phyloP scores from a whole-genome alignment of 1,284 basidiomycete genomes.

The Calocybe gambosa region DNA sequence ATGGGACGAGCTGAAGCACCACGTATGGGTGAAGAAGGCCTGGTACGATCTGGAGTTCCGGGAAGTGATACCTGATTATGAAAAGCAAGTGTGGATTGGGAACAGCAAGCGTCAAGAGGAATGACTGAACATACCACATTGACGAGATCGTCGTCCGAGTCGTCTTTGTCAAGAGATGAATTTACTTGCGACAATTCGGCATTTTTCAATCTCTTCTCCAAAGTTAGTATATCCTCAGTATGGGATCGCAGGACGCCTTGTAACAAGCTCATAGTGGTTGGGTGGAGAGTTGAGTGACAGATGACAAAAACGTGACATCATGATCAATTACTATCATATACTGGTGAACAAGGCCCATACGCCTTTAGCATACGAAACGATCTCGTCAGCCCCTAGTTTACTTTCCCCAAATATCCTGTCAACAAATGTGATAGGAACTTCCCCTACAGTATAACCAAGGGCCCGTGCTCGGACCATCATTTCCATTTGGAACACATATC shows the following conservation, averaged over 20 bases:
- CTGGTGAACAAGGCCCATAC: constrained; percentile 76
- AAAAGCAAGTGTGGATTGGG: constrained; percentile 6
- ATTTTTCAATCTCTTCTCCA: constrained; percentile 36
- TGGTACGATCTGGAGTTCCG: constrained; percentile 60
- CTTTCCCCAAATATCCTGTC: constrained; percentile 91
- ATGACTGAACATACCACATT: constrained; percentile 52
- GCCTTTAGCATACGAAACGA: constrained; percentile 85
- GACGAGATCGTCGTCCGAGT: constrained; percentile 58
- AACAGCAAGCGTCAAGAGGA: not conserved
- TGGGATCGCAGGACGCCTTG: constrained; percentile 67
- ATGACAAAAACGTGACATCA: constrained; percentile 22
- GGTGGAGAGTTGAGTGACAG: constrained; percentile 2
- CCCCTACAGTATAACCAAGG: constrained; percentile 79
- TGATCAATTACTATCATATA: constrained; percentile 38
- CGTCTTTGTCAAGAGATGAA: constrained; percentile 23
- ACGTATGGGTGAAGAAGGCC: constrained; percentile 56
- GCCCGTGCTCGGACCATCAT: constrained; percentile 88
- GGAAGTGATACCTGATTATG: constrained; percentile 54
- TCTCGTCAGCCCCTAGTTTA: constrained; percentile 84
- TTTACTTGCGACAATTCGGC: constrained; percentile 20
- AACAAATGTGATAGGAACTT: constrained; percentile 91
- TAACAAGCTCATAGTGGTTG: constrained; percentile 56
- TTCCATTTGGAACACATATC: constrained; percentile 97
- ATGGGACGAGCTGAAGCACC: constrained; percentile 39
- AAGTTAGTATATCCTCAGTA: constrained; percentile 36